Evolutionary conservation across 257 asterid species (phyloP).

Genomic region (Solanum ossicruentum): DNA sequence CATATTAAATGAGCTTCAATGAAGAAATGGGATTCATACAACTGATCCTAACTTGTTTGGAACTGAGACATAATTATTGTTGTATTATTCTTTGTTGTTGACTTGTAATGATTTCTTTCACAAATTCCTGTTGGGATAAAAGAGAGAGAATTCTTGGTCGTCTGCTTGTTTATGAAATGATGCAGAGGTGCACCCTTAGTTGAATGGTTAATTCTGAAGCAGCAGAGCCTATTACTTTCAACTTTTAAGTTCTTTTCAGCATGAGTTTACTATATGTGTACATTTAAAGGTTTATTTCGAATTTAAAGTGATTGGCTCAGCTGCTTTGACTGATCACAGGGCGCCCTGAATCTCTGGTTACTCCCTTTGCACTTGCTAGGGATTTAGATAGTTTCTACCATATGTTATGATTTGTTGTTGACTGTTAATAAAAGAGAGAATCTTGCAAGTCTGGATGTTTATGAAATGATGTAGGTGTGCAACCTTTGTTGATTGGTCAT

Average conservation of each 20-base stretch:
- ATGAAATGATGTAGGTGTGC: not conserved
- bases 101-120: not conserved
- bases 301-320: not conserved
- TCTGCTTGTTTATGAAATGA: not conserved
- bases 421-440: not conserved
- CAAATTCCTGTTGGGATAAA: not conserved
- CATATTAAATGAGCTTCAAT: not conserved
- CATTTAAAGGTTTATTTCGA: not conserved
- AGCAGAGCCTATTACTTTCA: no score
- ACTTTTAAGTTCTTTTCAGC: no score
- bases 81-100: not conserved
- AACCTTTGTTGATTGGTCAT: not conserved
- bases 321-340: not conserved
- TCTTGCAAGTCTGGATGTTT: not conserved
- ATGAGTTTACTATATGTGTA: no score
- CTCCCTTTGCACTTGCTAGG: no score
- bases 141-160: not conserved
- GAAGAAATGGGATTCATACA: not conserved
- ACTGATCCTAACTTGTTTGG: no score
- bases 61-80: not conserved
- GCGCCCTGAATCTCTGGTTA: no score
- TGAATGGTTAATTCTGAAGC: no score
- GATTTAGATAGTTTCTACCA: no score
- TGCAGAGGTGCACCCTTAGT: not conserved
- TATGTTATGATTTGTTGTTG: not conserved